These are phyloP conservation scores for Penicillium sp. DNA, from an alignment of 2,329 filamentous ascomycete genomes.

Conservation along the genomic window DNA sequence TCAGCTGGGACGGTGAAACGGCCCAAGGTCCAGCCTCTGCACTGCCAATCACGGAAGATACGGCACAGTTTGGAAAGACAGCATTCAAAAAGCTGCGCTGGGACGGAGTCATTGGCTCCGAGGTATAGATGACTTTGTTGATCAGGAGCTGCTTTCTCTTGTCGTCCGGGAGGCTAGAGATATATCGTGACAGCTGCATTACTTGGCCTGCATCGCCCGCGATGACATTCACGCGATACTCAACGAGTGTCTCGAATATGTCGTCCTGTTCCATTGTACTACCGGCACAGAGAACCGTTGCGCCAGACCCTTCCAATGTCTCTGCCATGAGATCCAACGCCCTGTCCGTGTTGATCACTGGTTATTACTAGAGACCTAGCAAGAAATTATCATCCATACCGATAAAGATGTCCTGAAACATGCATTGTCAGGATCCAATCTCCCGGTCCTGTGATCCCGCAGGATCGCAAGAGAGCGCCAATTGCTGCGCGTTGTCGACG, in stretches of 20 bases:
- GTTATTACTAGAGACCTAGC: too few species aligned
- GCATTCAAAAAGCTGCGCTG: constrained; percentile 32
- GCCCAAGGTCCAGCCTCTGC: constrained; percentile 43
- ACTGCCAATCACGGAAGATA: constrained; percentile 42
- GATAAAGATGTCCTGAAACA: constrained; percentile 34
- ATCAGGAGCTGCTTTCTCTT: constrained; percentile 24
- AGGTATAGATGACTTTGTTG: constrained; percentile 44
- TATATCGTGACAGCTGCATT: constrained; percentile 27
- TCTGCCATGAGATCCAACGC: constrained; percentile 41
- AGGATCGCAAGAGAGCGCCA: constrained; percentile 30
- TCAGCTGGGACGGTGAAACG: too few species aligned
- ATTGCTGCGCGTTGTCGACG: constrained; percentile 36
- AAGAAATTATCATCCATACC: too few species aligned
- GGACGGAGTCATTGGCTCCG: constrained; percentile 34
- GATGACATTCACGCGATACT: constrained; percentile 38
- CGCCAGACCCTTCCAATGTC: constrained; percentile 41
- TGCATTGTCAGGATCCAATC: constrained; percentile 43
- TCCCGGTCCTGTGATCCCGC: constrained; percentile 28
- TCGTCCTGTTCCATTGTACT: constrained; percentile 21
- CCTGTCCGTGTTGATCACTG: too few species aligned
- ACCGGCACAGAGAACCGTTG: constrained; percentile 37
- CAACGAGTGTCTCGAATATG: constrained; percentile 24
- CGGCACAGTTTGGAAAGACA: constrained; percentile 30
- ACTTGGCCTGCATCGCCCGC: constrained; percentile 39
- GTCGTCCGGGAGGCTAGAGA: constrained; percentile 26